Evolutionary conservation across 2,329 filamentous ascomycete genomes (phyloP).

Genomic region (Venturiaceae sp.): DNA sequence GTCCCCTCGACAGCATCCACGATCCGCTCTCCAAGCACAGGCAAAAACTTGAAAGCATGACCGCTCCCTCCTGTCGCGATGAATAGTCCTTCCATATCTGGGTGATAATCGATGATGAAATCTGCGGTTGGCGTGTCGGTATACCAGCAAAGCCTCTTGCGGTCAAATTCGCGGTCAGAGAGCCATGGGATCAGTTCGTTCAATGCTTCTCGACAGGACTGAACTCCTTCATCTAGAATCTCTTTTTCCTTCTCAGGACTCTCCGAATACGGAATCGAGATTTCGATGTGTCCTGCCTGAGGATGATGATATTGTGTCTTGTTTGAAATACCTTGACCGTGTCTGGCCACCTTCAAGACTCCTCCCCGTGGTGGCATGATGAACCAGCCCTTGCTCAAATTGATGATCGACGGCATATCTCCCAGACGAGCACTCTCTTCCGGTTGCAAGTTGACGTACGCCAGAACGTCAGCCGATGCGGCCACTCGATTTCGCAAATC

Average conservation of each 20-base stretch:
- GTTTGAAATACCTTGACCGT: constrained; percentile 40
- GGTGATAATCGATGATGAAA: constrained; percentile 44
- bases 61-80: constrained; percentile 52
- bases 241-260: constrained; percentile 18
- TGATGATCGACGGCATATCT: constrained; percentile 57
- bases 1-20: constrained; percentile 38
- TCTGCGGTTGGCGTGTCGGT: constrained; percentile 47
- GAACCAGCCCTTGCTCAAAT: constrained; percentile 34
- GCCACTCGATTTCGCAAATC: constrained; percentile 67
- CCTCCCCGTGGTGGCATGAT: constrained; percentile 52
- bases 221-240: too few species aligned
- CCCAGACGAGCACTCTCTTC: constrained; percentile 53
- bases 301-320: constrained; percentile 24
- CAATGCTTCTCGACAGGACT: constrained; percentile 23
- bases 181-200: constrained; percentile 14
- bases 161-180: constrained; percentile 31
- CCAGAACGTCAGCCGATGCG: constrained; percentile 73
- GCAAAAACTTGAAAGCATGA: constrained; percentile 53
- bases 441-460: constrained; percentile 66
- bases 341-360: constrained; percentile 36
- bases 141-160: constrained; percentile 45
- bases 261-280: constrained; percentile 35
- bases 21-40: constrained; percentile 46
- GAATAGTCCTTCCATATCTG: constrained; percentile 38
- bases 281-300: neutral